These are phyloP conservation scores for Spergularia marina DNA, from an alignment of 148 eudicot genomes.

Conservation along the genomic window DNA sequence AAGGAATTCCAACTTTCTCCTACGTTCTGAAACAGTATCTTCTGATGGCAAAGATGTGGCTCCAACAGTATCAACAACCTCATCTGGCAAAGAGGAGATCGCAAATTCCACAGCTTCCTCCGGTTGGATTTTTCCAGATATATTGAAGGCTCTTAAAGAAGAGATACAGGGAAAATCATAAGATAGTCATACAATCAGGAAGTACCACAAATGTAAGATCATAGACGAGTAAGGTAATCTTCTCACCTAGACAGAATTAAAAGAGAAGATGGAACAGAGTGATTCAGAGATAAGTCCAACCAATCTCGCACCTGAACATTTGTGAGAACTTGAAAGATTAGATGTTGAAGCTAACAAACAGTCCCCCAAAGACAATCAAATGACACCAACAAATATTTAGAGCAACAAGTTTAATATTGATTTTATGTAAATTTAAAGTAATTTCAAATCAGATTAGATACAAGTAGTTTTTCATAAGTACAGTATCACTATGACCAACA, in stretches of 20 bases:
- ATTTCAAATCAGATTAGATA: not conserved
- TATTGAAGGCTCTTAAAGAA: conserved; percentile 61
- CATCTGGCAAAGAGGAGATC: conserved; percentile 77
- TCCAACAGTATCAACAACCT: conserved; percentile 73
- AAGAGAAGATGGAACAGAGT: conserved; percentile 76
- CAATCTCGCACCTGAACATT: conserved; percentile 66
- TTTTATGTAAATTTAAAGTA: not conserved
- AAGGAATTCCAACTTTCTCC: conserved; percentile 76
- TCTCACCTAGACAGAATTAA: conserved; percentile 69
- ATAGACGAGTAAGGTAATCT: conserved; percentile 1
- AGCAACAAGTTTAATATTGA: not conserved
- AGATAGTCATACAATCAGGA: conserved; percentile 14
- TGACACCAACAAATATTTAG: not conserved
- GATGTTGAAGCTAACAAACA: conserved; percentile 1
- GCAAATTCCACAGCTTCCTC: conserved; percentile 79
- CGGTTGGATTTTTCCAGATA: conserved; percentile 64
- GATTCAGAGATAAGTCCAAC: conserved; percentile 76
- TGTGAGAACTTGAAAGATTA: conserved; percentile 5
- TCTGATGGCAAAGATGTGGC: conserved; percentile 66
- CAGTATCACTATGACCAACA: conserved; percentile 7
- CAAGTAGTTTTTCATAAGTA: not conserved
- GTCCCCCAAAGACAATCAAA: not conserved
- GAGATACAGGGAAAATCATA: conserved; percentile 4
- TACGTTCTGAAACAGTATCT: conserved; percentile 69
- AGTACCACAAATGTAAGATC: conserved; percentile 8